Evolutionary conservation across 331 rosid species (phyloP), one percentile per base, ranked within the genome.

Genomic region (Malus hybrid): DNA sequence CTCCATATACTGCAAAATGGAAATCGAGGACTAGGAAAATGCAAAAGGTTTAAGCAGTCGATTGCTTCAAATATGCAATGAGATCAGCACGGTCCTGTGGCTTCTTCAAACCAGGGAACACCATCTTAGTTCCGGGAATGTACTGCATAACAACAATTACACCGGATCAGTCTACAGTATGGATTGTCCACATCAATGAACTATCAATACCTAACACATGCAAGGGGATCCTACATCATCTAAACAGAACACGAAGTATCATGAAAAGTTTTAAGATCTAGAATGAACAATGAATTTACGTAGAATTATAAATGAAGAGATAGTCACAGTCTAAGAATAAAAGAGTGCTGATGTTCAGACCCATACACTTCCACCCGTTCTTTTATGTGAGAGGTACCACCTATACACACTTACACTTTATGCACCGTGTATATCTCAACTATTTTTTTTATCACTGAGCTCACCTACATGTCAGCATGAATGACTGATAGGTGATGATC

Each of bases 81-180:
- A 92, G 93, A 79, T 92, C 97, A 13, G 93, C 93, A 20, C 97
- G 96, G 0, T 92, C 97, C 81, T 92, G 90, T 12, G 97, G 97
- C 82, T 92, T 92, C 93, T 92, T 92, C 58, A 92, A 84, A 66
- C 97, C 96, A 0, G 96, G 93, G 71, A 92, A 92, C 5, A 92
- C 97, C 97, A 92, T 92, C 92, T 92, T 92, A 13, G 97, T 90
- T 66, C 97, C 97, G 1, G 97, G 97, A 81, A 92, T 92, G 84
- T 92, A 92, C 97, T 92, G 97, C 89, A 82, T n/a, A 75, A 63
- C 30, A 19, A 60, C 4, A 30, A 13, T 42, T 36, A 4, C 22
- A 46, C 48, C 48, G 5, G 14, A 10, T 42, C 48, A 42, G 48
- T 36, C 44, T 36, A 36, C 11, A 36, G 0, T 36, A 22, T 52